These are phyloP conservation scores for Aspergillus fischeri DNA, from an alignment of 2,329 filamentous ascomycete species.

Conservation along the genomic window DNA sequence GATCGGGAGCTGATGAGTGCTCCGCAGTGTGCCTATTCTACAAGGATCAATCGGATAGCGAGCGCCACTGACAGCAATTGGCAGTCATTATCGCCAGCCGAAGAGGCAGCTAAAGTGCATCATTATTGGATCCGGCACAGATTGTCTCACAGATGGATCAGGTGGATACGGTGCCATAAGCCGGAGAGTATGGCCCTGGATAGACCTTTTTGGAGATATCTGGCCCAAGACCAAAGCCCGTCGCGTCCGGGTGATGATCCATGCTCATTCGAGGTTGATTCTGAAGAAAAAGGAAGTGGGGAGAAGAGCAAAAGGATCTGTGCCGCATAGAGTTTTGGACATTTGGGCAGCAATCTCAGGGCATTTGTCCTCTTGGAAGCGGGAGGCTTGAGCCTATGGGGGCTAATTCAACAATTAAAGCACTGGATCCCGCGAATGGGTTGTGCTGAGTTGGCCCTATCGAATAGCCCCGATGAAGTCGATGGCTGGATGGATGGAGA, in stretches of 20 bases:
- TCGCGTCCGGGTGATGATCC: not conserved
- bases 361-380: slow-evolving; percentile 16
- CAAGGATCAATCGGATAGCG: slow-evolving; percentile 6
- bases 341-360: slow-evolving; percentile 6
- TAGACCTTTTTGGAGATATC: not conserved
- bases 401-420: slow-evolving; percentile 5
- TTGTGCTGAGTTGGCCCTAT: not conserved
- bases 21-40: slow-evolving; percentile 9
- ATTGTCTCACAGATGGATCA: not conserved
- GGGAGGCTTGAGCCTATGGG: slow-evolving; percentile 10
- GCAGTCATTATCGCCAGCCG: slow-evolving; percentile 8
- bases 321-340: not conserved
- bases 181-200: not conserved
- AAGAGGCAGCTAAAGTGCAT: not conserved
- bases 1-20: not conserved
- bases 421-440: not conserved
- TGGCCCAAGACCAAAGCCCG: not conserved
- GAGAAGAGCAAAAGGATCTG: not conserved
- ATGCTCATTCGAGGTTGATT: not conserved
- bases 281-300: not conserved
- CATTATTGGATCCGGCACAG: not conserved
- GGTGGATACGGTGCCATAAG: not conserved
- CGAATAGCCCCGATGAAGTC: not conserved
- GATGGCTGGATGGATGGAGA: not conserved
- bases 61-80: slow-evolving; percentile 5